Evolutionary conservation across 2,329 filamentous ascomycete genomes (phyloP).

Genomic region (Hypoxylon sp.): DNA sequence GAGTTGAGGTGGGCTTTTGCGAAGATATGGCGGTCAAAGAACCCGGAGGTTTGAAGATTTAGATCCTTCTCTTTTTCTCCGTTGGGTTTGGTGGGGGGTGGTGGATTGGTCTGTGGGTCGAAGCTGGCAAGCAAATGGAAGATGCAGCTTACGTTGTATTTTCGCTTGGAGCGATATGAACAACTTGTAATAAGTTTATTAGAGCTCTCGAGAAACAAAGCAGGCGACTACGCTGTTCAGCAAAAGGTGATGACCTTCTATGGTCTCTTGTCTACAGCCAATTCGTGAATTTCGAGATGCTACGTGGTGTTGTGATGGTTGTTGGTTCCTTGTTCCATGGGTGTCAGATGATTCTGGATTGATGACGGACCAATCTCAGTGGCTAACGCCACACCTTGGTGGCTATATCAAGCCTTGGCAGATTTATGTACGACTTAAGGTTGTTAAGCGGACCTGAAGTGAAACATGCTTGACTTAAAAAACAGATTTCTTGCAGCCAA

Average conservation of each 20-base stretch:
- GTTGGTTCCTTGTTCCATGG: constrained; percentile 26
- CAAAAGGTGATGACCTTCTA: background rate
- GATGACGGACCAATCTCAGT: constrained; percentile 23
- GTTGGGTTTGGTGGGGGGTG: constrained; percentile 46
- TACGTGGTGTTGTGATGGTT: constrained; percentile 36
- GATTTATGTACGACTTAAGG: background rate
- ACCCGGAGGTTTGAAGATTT: constrained; percentile 24
- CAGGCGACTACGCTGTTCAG: constrained; percentile 1
- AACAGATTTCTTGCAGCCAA: constrained; percentile 29
- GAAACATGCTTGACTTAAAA: constrained; percentile 10
- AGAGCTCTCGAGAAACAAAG: constrained; percentile 11
- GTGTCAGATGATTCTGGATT: constrained; percentile 42
- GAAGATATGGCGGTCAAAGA: constrained; percentile 23
- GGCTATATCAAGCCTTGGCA: background rate
- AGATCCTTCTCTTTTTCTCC: constrained; percentile 45
- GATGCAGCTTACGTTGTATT: constrained; percentile 40
- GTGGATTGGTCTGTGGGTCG: constrained; percentile 45
- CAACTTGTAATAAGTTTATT: constrained; percentile 29
- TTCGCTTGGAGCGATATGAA: constrained; percentile 19
- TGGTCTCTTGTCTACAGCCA: constrained; percentile 5
- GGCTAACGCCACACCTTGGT: background rate
- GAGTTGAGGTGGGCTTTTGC: constrained; percentile 14
- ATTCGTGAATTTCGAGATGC: constrained; percentile 27
- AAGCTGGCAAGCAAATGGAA: constrained; percentile 37
- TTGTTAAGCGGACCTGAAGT: constrained; percentile 9